Evolutionary conservation across 257 asterid species (phyloP), one percentile per base, ranked within the genome.

Genomic region (Solanum arcanum): DNA sequence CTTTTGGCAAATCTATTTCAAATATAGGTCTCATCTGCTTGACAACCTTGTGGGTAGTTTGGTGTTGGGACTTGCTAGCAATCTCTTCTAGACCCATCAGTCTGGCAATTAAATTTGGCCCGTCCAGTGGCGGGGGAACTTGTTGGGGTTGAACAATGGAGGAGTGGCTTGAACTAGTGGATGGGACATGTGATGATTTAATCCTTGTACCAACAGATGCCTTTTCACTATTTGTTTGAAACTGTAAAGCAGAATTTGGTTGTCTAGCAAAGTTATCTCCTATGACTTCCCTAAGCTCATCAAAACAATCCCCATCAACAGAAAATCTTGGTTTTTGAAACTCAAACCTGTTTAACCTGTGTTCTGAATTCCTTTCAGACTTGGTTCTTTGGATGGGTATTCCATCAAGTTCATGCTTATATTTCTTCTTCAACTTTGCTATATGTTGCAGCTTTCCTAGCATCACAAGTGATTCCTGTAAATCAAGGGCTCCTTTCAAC

Each of bases 41-140:
- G 25, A 86, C 41, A 62, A 87, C 44, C 84, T 83, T 89, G 27
- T 89, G 83, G 27, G 37, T 72, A 16, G 86, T 46, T 3, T 74
- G 84, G 14, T 86, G 69, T 62, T 39, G 85, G 5, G 85, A 87
- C 69, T 87, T 88, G 11, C 89, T 60, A 15, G 94, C 89, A 66
- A 78, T 83, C 83, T 90, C 94, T 68, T 93, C 98, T 69, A 95
- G 77, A 42, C 98, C 98, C 98, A 95, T 95, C 62, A 95, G 96
- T 94, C 89, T 95, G 64, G 98, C 98, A 39, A 95, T 91, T 73
- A 93, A 91, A 90, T 92, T 93, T 7, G 93, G 83, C 33, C 90
- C 92, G 86, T 90, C 91, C 56, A 70, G 89, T 3, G 89, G 88
- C 0, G 89, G 81, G 60, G 95, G 92, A 82, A 87, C 87, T 83